Percentiles rank a stretch among this genome's conserved stretches.
phyloP scores from a whole-genome alignment of 106 monocot species.

The Alisma plantagoaquatica region DNA sequence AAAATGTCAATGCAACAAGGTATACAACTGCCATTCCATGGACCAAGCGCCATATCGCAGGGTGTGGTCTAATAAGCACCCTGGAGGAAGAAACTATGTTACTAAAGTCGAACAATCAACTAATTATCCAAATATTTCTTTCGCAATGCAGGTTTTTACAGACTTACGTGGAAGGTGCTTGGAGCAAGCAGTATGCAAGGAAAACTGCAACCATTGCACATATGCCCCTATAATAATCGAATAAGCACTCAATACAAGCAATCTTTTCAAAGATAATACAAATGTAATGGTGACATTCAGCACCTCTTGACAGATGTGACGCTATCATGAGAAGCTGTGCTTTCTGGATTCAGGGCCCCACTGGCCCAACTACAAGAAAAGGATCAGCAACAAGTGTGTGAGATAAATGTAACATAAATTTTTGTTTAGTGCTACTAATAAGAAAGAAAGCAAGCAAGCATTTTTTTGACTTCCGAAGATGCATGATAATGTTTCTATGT shows the following conservation, averaged over 20 bases:
- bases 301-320: slow-evolving; percentile 85
- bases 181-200: slow-evolving; percentile 88
- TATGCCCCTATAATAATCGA: slow-evolving; percentile 45
- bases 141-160: too few species aligned
- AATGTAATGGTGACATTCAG: not conserved
- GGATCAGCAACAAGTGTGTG: not conserved
- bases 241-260: not conserved
- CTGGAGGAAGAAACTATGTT: slow-evolving; percentile 27
- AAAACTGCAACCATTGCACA: slow-evolving; percentile 93
- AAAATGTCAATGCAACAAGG: slow-evolving; percentile 92
- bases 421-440: too few species aligned
- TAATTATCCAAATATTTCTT: too few species aligned
- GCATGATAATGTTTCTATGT: too few species aligned
- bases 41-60: slow-evolving; percentile 89
- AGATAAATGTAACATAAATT: too few species aligned
- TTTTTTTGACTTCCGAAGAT: too few species aligned
- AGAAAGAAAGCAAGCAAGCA: too few species aligned
- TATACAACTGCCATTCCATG: slow-evolving; percentile 94
- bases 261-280: not conserved
- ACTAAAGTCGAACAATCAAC: too few species aligned
- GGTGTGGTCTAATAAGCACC: slow-evolving; percentile 90
- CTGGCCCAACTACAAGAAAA: slow-evolving; percentile 78
- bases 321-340: slow-evolving; percentile 35
- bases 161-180: slow-evolving; percentile 96
- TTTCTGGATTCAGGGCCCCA: slow-evolving; percentile 82